These are phyloP conservation scores for Cyclotella atomus DNA, from an alignment of 108 stramenopile genomes.

Conservation along the genomic window DNA sequence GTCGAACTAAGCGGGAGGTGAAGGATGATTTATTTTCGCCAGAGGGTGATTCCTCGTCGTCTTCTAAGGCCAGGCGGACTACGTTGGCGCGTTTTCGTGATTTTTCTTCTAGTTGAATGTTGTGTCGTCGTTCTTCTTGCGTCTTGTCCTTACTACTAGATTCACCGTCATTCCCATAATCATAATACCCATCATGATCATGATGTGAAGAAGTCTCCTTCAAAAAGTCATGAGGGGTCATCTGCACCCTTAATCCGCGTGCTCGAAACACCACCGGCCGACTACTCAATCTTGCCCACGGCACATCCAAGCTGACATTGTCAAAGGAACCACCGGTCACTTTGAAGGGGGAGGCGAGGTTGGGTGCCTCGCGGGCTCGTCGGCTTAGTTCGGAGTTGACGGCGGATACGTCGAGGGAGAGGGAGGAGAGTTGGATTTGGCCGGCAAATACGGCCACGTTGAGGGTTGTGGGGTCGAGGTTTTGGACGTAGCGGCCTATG, in stretches of 20 bases:
- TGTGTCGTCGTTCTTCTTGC: background rate
- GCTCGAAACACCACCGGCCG: conserved; percentile 75
- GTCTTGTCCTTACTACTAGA: background rate
- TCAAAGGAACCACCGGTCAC: conserved; percentile 70
- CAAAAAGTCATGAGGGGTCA: conserved; percentile 67
- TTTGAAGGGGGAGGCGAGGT: conserved; percentile 72
- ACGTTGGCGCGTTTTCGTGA: conserved; percentile 59
- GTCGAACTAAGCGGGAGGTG: conserved; percentile 63
- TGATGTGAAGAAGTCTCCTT: too few species aligned
- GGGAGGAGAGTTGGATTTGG: conserved; percentile 82
- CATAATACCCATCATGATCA: too few species aligned
- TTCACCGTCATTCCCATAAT: background rate
- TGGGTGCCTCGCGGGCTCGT: conserved; percentile 68
- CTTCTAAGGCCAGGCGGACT: conserved; percentile 44
- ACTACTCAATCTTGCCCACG: conserved; percentile 79
- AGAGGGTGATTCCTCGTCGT: background rate
- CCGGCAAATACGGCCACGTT: conserved; percentile 91
- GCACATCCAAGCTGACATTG: conserved; percentile 79
- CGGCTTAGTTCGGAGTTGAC: conserved; percentile 82
- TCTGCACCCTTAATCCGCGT: conserved; percentile 59
- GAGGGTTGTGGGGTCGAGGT: conserved; percentile 80
- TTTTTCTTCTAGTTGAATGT: conserved; percentile 50
- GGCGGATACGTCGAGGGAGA: conserved; percentile 79
- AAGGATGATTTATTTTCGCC: background rate
- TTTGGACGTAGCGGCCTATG: conserved; percentile 87